These are phyloP conservation scores for Mycena sanguinolenta DNA, from an alignment of 768 basidiomycete species.

Conservation along the genomic window DNA sequence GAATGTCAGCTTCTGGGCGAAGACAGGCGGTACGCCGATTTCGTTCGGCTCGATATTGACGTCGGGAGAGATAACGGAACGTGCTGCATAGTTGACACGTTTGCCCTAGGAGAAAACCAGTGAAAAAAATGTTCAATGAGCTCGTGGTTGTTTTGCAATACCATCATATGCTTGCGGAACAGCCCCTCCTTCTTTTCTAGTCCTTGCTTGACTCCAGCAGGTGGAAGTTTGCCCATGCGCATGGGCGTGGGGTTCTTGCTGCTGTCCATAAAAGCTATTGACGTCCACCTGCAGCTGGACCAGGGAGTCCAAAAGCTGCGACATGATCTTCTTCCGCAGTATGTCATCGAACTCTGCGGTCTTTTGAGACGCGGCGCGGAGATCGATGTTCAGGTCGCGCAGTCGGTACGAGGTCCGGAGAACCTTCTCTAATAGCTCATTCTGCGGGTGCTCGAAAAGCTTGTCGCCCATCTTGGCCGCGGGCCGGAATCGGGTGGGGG, in stretches of 20 bases:
- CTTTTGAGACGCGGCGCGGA: slow-evolving; percentile 75
- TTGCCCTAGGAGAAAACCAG: slow-evolving; percentile 76
- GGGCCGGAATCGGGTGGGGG: slow-evolving; percentile 96
- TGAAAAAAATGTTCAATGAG: slow-evolving; percentile 5
- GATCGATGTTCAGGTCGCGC: slow-evolving; percentile 78
- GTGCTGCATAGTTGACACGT: slow-evolving; percentile 98
- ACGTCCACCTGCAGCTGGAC: slow-evolving; percentile 95
- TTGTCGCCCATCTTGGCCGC: slow-evolving; percentile 92
- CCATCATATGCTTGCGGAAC: slow-evolving; percentile 99
- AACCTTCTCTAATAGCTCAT: slow-evolving; percentile 87
- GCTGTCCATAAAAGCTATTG: slow-evolving; percentile 97
- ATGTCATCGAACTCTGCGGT: slow-evolving; percentile 63
- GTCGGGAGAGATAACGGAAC: slow-evolving; percentile 99
- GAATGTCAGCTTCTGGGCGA: slow-evolving; percentile 96
- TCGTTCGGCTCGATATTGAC: slow-evolving; percentile 99
- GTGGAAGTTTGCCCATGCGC: slow-evolving; percentile 90
- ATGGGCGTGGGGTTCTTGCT: slow-evolving; percentile 92
- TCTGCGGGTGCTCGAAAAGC: slow-evolving; percentile 96
- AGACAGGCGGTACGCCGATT: slow-evolving; percentile 97
- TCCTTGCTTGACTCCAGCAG: slow-evolving; percentile 94
- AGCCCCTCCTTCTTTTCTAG: slow-evolving; percentile 99
- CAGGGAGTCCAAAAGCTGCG: slow-evolving; percentile 80
- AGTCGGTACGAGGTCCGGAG: slow-evolving; percentile 85
- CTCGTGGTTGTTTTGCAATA: slow-evolving; percentile 48
- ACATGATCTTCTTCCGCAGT: slow-evolving; percentile 69